A percentile compares a stretch with the other conserved stretches of the same genome.
phyloP scores from a whole-genome alignment of 1,284 basidiomycete genomes.

The Marasmius tenuissimus region DNA sequence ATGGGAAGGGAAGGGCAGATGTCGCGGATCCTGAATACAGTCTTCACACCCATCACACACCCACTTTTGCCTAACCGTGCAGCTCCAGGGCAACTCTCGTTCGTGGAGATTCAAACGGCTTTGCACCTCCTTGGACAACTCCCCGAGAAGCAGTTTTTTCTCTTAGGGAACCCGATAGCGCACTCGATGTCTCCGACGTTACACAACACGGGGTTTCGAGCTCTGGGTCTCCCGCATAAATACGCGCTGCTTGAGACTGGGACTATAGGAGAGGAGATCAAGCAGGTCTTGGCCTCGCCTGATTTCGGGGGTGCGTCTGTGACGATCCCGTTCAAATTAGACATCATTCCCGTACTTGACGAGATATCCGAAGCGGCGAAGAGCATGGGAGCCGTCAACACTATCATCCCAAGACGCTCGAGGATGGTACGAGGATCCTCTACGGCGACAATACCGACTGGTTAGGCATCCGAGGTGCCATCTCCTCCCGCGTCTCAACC shows the following conservation, averaged over 20 bases:
- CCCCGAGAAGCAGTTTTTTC: slow-evolving; percentile 72
- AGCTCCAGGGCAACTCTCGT: slow-evolving; percentile 92
- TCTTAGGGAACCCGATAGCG: slow-evolving; percentile 88
- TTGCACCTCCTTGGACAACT: slow-evolving; percentile 81
- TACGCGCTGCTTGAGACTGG: slow-evolving; percentile 82
- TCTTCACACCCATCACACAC: slow-evolving; percentile 91
- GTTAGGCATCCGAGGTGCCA: slow-evolving; percentile 75
- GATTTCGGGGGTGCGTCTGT: slow-evolving; percentile 95
- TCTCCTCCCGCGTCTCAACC: slow-evolving; percentile 38
- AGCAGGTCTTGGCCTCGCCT: slow-evolving; percentile 58
- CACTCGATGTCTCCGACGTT: slow-evolving; percentile 92
- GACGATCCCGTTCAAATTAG: slow-evolving; percentile 92
- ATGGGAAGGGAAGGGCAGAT: slow-evolving; percentile 91
- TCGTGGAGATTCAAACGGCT: slow-evolving; percentile 82
- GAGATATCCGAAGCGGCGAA: slow-evolving; percentile 76
- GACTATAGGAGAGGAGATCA: slow-evolving; percentile 66
- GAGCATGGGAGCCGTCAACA: slow-evolving; percentile 91
- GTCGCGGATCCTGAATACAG: slow-evolving; percentile 84
- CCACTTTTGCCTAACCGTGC: slow-evolving; percentile 80
- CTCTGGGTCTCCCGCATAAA: slow-evolving; percentile 80
- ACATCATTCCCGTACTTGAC: slow-evolving; percentile 81
- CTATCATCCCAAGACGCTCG: slow-evolving; percentile 57
- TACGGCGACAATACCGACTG: slow-evolving; percentile 95
- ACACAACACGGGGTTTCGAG: slow-evolving; percentile 87
- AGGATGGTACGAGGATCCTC: slow-evolving; percentile 39